phyloP scores from a whole-genome alignment of 768 basidiomycete genomes.

The Russula virescens region DNA sequence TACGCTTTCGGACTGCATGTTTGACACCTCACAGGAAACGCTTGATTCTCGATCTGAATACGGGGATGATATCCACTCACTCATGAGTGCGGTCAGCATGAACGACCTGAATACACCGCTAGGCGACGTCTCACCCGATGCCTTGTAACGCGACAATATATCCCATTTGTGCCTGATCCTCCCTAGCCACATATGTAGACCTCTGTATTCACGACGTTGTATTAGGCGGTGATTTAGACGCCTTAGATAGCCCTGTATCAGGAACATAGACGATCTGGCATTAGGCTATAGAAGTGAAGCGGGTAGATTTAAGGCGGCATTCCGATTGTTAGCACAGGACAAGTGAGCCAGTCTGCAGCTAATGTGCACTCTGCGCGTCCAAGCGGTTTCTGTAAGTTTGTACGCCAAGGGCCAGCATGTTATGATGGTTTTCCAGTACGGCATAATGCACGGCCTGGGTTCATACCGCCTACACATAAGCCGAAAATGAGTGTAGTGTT shows the following conservation, averaged over 20 bases:
- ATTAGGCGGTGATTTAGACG: background rate
- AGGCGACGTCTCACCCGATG: conserved; percentile 68
- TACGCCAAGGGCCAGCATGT: too few relatives aligned
- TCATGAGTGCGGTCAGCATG: conserved; percentile 54
- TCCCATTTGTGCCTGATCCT: background rate
- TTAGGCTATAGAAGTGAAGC: background rate
- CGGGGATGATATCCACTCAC: conserved; percentile 63
- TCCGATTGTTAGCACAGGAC: too few relatives aligned
- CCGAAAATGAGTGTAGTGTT: conserved; percentile 9
- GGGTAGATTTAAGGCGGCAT: too few relatives aligned
- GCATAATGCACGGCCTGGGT: background rate
- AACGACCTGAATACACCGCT: conserved; percentile 48
- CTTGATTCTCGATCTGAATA: conserved; percentile 67
- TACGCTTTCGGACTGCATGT: conserved; percentile 8
- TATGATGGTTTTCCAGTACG: background rate
- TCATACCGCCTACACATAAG: background rate
- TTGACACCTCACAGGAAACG: conserved; percentile 47
- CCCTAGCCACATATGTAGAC: background rate
- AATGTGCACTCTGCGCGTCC: background rate
- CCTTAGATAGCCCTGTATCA: background rate
- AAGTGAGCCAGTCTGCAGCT: background rate
- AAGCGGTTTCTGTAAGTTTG: too few relatives aligned
- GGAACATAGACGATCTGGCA: background rate
- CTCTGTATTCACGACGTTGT: background rate
- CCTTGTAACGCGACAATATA: conserved; percentile 41